A percentile compares a stretch with the other conserved stretches of the same genome.
Evolutionary conservation across 2,329 filamentous ascomycete species (phyloP).

Genomic region (Nothophoma quercina): DNA sequence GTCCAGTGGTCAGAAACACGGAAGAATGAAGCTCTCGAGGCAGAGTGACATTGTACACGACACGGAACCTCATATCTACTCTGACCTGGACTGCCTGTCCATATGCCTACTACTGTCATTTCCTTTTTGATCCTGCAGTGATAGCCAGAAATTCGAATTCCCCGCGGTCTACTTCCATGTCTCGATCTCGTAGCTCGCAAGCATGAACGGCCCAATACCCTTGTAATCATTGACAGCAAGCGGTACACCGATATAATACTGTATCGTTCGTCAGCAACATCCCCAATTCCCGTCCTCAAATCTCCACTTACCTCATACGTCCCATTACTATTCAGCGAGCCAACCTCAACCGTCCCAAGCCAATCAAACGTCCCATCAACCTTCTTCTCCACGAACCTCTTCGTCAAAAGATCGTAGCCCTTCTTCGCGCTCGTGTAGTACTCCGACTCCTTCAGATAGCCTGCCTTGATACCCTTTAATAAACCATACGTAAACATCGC

Average conservation of each 20-base stretch:
- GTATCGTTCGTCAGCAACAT: constrained; percentile 3
- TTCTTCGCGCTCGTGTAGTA: constrained; percentile 48
- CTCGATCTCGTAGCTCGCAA: constrained; percentile 23
- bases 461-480: constrained; percentile 27
- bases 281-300: neutral
- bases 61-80: too few relatives aligned
- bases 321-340: constrained; percentile 56
- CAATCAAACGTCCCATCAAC: constrained; percentile 56
- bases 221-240: constrained; percentile 43
- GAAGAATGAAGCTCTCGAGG: too few relatives aligned
- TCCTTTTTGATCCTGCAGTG: too few relatives aligned
- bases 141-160: too few relatives aligned
- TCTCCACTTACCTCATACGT: constrained; percentile 54
- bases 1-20: too few relatives aligned
- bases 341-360: constrained; percentile 59
- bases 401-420: constrained; percentile 51
- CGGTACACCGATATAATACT: constrained; percentile 44
- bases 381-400: constrained; percentile 52
- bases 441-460: constrained; percentile 25
- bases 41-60: too few relatives aligned
- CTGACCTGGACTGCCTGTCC: too few relatives aligned
- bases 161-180: constrained; percentile 9
- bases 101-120: too few relatives aligned
- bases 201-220: constrained; percentile 45
- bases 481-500: constrained; percentile 53